Percentiles rank a stretch among this genome's conserved stretches.
Evolutionary conservation across 2,329 filamentous ascomycete genomes (phyloP).

Genomic region (Metarhizium album): DNA sequence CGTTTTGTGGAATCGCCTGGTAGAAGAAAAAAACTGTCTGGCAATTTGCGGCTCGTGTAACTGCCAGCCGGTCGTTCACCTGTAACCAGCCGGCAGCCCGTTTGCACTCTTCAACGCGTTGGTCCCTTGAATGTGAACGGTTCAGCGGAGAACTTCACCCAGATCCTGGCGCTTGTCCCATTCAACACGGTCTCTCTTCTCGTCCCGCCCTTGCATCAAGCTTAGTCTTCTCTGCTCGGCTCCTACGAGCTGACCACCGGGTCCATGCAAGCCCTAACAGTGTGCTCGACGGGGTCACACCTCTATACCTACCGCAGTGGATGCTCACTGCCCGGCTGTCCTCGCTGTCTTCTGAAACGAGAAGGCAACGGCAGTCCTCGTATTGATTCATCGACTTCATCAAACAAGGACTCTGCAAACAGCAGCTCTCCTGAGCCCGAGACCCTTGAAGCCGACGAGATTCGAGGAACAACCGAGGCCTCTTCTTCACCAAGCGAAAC

Average conservation of each 20-base stretch:
- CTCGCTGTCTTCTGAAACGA: constrained; percentile 18
- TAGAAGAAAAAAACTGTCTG: neutral
- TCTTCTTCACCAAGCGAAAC: constrained; percentile 7
- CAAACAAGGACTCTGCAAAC: neutral
- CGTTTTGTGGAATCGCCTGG: neutral
- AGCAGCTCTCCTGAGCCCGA: neutral
- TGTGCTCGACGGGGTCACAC: constrained; percentile 18
- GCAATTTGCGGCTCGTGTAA: neutral
- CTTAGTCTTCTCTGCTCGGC: neutral
- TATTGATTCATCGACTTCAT: neutral
- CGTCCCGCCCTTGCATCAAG: neutral
- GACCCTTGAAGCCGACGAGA: neutral
- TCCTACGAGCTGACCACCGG: neutral
- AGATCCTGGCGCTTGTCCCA: no score
- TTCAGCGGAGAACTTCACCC: no score
- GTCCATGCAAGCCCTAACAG: neutral
- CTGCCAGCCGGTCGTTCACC: neutral
- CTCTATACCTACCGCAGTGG: constrained; percentile 29
- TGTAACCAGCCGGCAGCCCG: constrained; percentile 2
- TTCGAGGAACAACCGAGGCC: neutral
- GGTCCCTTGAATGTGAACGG: neutral
- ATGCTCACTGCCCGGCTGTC: constrained; percentile 19
- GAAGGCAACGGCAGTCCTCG: neutral
- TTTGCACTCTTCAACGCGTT: neutral
- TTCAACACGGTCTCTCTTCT: no score